phyloP scores from a whole-genome alignment of 306 rosid species.

The Lathyrus aphaca region DNA sequence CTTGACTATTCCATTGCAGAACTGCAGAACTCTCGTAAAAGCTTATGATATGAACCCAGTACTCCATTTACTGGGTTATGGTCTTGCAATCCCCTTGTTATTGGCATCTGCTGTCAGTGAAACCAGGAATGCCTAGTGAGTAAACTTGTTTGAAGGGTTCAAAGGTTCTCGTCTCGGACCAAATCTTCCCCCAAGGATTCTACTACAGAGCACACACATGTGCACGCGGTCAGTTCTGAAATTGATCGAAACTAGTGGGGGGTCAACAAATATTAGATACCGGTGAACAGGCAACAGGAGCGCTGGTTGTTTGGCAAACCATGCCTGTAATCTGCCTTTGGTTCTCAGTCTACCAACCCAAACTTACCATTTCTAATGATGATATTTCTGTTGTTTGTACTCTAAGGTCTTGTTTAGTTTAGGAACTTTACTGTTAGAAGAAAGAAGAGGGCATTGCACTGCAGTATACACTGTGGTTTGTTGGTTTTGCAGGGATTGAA shows the following conservation, averaged over 20 bases:
- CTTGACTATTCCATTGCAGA: slow-evolving; percentile 54
- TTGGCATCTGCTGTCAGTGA: slow-evolving; percentile 59
- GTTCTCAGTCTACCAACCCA: slow-evolving; percentile 8
- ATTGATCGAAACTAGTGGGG: slow-evolving; percentile 18
- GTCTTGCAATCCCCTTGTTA: slow-evolving; percentile 66
- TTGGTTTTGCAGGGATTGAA: slow-evolving; percentile 13
- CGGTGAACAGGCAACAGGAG: slow-evolving; percentile 14
- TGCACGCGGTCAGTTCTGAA: background rate
- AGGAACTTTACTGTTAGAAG: slow-evolving; percentile 11
- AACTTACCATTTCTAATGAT: slow-evolving; percentile 1
- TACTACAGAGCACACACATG: slow-evolving; percentile 15
- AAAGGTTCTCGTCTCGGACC: background rate
- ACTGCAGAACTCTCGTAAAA: slow-evolving; percentile 74
- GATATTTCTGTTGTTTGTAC: background rate
- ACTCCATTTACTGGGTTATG: slow-evolving; percentile 68
- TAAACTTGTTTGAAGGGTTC: slow-evolving; percentile 25
- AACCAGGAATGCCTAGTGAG: slow-evolving; percentile 51
- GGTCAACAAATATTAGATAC: slow-evolving; percentile 8
- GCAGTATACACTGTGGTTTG: slow-evolving; percentile 10
- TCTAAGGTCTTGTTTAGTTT: slow-evolving; percentile 24
- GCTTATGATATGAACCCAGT: slow-evolving; percentile 91
- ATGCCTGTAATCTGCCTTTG: slow-evolving; percentile 6
- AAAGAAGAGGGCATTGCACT: slow-evolving; percentile 6
- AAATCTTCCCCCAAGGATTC: background rate
- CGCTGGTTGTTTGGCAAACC: slow-evolving; percentile 19